Base-by-base conservation (phyloP, 2,329 filamentous ascomycete genomes). In the Sporothrix brunneoviolacea region DNA sequence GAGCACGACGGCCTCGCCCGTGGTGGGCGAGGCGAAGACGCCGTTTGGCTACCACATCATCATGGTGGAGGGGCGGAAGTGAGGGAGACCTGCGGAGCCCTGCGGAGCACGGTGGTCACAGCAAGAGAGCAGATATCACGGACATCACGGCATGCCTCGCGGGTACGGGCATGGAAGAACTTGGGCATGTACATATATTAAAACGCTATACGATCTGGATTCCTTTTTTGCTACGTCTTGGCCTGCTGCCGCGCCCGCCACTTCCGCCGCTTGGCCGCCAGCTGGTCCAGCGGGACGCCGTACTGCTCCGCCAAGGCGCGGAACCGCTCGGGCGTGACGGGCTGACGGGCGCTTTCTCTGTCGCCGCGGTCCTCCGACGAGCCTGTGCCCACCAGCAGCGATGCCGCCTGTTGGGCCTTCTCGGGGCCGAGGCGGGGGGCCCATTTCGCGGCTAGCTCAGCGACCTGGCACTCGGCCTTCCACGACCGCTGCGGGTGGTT, bases 11-110 rank as follows among this genome's bases (percentile, higher is more conserved):
- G 71, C 64, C 12, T 82, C 69, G 52, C 83, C 86, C 2, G 83
- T 82, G 61, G 76, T 78, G 61, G 85, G 72, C 1, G 83, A 89
- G 69, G 82, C 75, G 19, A 89, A 87, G 73, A 90, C 86, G 1
- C 74, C 71, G 1, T 84, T 86, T 67, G 87, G 86, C 1, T 90
- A 90, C 70, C 86, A 91, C 65, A 81, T 91, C 56, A 80, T 91
- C 57, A 88, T 90, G 82, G 86, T 90, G 6, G 77, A 81, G 59
- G 77, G 73, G 43, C 69, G 76, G 58, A 77, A 77, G 64, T 79
- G 53, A 64, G 24, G 24, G 24, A 28, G 24, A 28, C 24, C 24
- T 28, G 24, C 6, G 6, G 10, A 28, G 24, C 24, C n/a, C n/a
- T n/a, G n/a, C n/a, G n/a, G n/a, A n/a, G n/a, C n/a, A n/a, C n/a